Conservation (phyloP, 129 eudicot genomes). For the Centrapalus pauciflorus region DNA sequence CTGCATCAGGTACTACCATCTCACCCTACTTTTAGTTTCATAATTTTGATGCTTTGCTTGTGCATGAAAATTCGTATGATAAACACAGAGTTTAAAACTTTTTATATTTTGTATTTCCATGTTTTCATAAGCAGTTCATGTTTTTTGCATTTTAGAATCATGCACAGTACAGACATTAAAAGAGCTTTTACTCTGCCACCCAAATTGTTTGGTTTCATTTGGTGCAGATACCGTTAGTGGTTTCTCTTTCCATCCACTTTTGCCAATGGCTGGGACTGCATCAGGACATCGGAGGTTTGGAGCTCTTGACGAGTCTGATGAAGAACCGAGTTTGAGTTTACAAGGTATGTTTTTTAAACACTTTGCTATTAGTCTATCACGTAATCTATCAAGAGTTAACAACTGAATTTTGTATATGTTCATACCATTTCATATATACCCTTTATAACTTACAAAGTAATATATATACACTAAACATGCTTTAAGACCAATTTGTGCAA, state of each 20-base stretch:
- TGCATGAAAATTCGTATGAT: too few species aligned
- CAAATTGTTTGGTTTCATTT: constrained; percentile 11
- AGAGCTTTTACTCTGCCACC: not conserved
- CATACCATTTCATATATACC: too few species aligned
- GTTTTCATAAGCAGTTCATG: not conserved
- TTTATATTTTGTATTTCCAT: not conserved
- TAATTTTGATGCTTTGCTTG: not conserved
- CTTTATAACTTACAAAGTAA: too few species aligned
- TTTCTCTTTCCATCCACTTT: constrained; percentile 81
- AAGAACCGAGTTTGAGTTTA: constrained; percentile 32
- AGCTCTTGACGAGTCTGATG: constrained; percentile 52
- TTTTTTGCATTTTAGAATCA: not conserved
- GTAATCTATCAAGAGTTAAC: not conserved
- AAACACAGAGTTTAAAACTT: too few species aligned
- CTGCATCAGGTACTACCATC: constrained; percentile 67
- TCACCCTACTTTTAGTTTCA: not conserved
- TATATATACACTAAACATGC: too few species aligned
- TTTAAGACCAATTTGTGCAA: too few species aligned
- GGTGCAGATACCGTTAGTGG: constrained; percentile 84
- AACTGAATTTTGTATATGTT: not conserved
- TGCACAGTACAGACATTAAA: not conserved
- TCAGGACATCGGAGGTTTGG: constrained; percentile 88
- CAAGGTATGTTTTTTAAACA: constrained; percentile 19
- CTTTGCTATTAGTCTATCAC: not conserved
- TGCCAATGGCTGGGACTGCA: constrained; percentile 90